Conservation (phyloP, 2,329 filamentous ascomycete species). For the Stylonectria norvegica region DNA sequence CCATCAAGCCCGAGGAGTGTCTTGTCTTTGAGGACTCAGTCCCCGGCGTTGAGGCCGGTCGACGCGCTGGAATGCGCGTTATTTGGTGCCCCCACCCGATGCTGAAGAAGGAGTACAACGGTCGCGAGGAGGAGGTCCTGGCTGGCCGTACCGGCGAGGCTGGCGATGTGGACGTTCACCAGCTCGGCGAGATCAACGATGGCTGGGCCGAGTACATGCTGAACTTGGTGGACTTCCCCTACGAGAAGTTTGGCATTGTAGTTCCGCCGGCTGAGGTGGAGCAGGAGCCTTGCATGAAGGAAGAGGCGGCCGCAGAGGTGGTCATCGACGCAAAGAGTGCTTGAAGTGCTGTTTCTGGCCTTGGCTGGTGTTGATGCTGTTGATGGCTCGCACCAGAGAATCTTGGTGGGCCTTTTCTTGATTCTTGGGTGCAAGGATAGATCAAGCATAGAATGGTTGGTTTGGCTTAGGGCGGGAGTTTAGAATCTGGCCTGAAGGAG, state of each 20-base stretch:
- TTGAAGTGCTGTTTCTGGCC: constrained; percentile 8
- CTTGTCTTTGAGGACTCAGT: constrained; percentile 96
- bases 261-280: constrained; percentile 43
- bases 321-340: constrained; percentile 12
- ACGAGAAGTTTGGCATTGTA: constrained; percentile 57
- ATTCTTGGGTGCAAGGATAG: constrained; percentile 3
- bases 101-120: constrained; percentile 70
- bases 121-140: constrained; percentile 75
- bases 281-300: constrained; percentile 41
- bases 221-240: constrained; percentile 54
- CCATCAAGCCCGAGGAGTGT: constrained; percentile 79
- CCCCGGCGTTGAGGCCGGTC: constrained; percentile 84
- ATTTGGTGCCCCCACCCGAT: constrained; percentile 87
- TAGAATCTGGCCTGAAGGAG: background rate
- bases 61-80: constrained; percentile 90
- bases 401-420: background rate
- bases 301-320: constrained; percentile 15
- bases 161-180: constrained; percentile 50
- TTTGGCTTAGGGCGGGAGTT: background rate
- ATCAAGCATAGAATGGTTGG: constrained; percentile 1
- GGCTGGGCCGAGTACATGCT: constrained; percentile 58
- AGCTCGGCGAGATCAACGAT: constrained; percentile 55
- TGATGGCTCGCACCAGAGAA: constrained; percentile 1
- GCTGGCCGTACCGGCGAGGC: constrained; percentile 76
- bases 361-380: constrained; percentile 1